Base-by-base conservation (phyloP, 2,329 filamentous ascomycete species). In the Claviceps africana region DNA sequence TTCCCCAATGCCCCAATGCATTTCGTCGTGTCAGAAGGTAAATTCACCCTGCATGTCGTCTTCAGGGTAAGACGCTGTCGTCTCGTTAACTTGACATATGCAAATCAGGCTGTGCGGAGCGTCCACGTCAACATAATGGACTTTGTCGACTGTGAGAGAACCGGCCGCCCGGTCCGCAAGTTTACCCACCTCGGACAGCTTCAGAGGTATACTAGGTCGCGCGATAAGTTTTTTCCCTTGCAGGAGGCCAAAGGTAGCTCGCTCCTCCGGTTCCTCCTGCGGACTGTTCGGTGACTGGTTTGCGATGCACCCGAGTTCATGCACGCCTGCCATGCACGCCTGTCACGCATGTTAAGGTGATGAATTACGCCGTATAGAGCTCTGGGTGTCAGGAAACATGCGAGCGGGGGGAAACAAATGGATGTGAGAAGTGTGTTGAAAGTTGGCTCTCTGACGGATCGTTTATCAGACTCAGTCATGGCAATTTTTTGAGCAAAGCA, bases 81-180 rank as follows among this genome's bases (percentile, higher is more conserved):
- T 19, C 10, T 40, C 22, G 21, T 13, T 30, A 40, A 10, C 15
- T 33, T 19, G 8, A 30, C 8, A 28, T 4, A 15, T 8, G 4
- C 1, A 15, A 1, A 15, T 8, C 13, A 49, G 47, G 51, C 40
- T 4, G 30, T 49, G 2, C 11, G 13, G 15, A 37, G 35, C 11
- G 11, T 42, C 22, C 42, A 53, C 5, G 51, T 53, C 21, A 53
- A 53, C 21, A 53, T 53, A 11, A 42, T 53, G 13, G 51, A 53
- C 37, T 53, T 53, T 50, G 15, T 53, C 3, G 51, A 53, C 21
- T 50, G 39, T 4, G 47, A 50, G 33, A 47, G 51, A n/a, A 53
- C 51, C 13, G 51, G 51, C 3, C 10, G 19, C 1, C 47, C 51
- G 5, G 17, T 53, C 0, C 42, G 4, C 25, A 33, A 17, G 13